phyloP scores from a whole-genome alignment of 192 early-diverging fungal species.

The Endogone sp. region DNA sequence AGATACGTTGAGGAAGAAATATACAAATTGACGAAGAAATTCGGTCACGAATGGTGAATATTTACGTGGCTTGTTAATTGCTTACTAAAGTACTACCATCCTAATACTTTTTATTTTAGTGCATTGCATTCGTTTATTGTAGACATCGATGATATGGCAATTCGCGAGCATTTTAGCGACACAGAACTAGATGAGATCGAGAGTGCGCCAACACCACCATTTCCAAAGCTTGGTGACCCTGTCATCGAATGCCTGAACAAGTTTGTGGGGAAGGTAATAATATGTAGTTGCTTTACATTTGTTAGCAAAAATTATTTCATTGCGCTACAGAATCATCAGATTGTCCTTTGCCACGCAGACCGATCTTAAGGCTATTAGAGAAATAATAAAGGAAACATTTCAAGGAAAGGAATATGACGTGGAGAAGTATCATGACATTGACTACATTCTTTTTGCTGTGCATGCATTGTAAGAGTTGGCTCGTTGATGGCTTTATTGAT shows the following conservation, averaged over 20 bases:
- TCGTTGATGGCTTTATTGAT: neutral
- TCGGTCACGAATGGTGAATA: constrained; percentile 8
- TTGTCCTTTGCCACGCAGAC: neutral
- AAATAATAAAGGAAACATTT: neutral
- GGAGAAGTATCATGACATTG: constrained; percentile 5
- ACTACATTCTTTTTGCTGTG: constrained; percentile 14
- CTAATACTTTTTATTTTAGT: constrained; percentile 7
- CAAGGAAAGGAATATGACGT: constrained; percentile 9
- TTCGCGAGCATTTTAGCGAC: constrained; percentile 10
- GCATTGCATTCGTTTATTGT: constrained; percentile 18
- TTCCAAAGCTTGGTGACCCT: neutral
- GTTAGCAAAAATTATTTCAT: no score
- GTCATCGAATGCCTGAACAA: neutral
- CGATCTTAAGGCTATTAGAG: neutral
- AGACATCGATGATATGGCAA: constrained; percentile 13
- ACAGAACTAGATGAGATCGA: constrained; percentile 13
- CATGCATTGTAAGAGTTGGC: constrained; percentile 16
- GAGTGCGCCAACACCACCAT: neutral
- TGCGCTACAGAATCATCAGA: neutral
- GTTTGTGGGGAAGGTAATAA: neutral
- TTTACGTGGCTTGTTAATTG: neutral
- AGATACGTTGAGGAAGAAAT: constrained; percentile 18
- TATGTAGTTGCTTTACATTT: no score
- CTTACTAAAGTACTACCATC: constrained; percentile 4
- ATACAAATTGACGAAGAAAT: constrained; percentile 5